These are phyloP conservation scores for Medicago lupulina DNA, from an alignment of 306 rosid species.

Conservation along the genomic window DNA sequence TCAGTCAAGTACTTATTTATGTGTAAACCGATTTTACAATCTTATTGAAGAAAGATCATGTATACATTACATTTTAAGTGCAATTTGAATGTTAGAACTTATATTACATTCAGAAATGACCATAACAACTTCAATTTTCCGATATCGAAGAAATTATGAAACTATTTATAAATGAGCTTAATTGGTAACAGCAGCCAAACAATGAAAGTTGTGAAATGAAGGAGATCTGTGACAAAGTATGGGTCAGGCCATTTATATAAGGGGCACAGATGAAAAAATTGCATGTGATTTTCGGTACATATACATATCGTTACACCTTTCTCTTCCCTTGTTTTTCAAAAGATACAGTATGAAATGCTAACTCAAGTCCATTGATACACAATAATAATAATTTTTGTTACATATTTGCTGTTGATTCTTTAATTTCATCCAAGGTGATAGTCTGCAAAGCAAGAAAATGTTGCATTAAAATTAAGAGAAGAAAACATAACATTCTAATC, in stretches of 20 bases:
- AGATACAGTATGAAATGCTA: constrained; percentile 41
- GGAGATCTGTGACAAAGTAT: constrained; percentile 21
- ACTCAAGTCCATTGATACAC: constrained; percentile 43
- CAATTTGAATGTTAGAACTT: constrained; percentile 21
- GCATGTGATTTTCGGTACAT: constrained; percentile 45
- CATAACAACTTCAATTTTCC: not conserved
- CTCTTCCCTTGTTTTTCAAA: constrained; percentile 29
- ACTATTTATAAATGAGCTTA: not conserved
- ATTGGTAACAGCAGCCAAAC: not conserved
- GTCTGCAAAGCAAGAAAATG: constrained; percentile 54
- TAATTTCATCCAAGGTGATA: constrained; percentile 85
- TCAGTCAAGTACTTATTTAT: not conserved
- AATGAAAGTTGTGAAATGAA: not conserved
- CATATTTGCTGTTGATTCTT: constrained; percentile 76
- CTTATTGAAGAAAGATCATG: not conserved
- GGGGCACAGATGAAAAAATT: constrained; percentile 7
- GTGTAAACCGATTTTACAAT: not conserved
- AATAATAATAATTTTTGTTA: constrained; percentile 44
- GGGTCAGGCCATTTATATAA: constrained; percentile 14
- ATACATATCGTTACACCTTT: constrained; percentile 40
- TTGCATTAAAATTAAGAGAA: constrained; percentile 31
- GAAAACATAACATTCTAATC: constrained; percentile 2
- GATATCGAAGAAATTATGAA: not conserved
- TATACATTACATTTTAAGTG: not conserved
- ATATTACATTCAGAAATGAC: not conserved